phyloP scores from a whole-genome alignment of 1,284 basidiomycete genomes.

The Boletus semigastroideus region DNA sequence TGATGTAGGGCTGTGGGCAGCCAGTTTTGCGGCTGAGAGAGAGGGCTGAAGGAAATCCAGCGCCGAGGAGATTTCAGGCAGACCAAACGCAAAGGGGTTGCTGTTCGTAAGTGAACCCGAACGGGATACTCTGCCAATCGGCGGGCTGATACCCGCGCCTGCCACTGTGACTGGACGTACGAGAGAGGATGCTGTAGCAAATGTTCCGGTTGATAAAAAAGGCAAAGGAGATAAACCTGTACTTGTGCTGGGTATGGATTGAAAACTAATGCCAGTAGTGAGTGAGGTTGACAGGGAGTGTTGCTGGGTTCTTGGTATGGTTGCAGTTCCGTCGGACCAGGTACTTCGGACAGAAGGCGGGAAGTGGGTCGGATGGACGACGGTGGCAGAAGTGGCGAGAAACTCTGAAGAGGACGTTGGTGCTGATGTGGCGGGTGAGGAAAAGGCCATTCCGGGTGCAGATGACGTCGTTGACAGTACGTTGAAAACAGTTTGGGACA shows the following conservation, averaged over 20 bases:
- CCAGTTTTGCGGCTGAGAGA: constrained; percentile 16
- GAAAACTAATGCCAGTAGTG: constrained; percentile 32
- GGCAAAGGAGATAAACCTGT: constrained; percentile 30
- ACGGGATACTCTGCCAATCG: constrained; percentile 58
- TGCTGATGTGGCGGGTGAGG: constrained; percentile 15
- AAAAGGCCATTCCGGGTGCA: constrained; percentile 21
- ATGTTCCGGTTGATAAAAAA: constrained; percentile 34
- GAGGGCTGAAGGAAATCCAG: constrained; percentile 35
- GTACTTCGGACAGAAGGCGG: constrained; percentile 25
- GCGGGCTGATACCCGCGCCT: constrained; percentile 34
- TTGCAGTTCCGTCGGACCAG: constrained; percentile 30
- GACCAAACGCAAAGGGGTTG: constrained; percentile 46
- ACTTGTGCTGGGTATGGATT: constrained; percentile 35
- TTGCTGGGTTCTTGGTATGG: constrained; percentile 34
- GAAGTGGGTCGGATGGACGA: constrained; percentile 24
- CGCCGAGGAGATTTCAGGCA: constrained; percentile 33
- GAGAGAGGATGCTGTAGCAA: constrained; percentile 29
- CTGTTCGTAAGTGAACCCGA: constrained; percentile 59
- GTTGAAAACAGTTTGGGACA: constrained; percentile 28
- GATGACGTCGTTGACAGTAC: constrained; percentile 28
- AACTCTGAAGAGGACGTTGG: constrained; percentile 28
- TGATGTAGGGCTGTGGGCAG: constrained; percentile 33
- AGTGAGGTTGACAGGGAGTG: constrained; percentile 36
- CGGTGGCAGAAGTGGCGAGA: constrained; percentile 20
- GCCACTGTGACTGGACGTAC: constrained; percentile 19